Evolutionary conservation across 495 filamentous ascomycete genomes (phyloP).

Genomic region (Cairneyella variabilis): DNA sequence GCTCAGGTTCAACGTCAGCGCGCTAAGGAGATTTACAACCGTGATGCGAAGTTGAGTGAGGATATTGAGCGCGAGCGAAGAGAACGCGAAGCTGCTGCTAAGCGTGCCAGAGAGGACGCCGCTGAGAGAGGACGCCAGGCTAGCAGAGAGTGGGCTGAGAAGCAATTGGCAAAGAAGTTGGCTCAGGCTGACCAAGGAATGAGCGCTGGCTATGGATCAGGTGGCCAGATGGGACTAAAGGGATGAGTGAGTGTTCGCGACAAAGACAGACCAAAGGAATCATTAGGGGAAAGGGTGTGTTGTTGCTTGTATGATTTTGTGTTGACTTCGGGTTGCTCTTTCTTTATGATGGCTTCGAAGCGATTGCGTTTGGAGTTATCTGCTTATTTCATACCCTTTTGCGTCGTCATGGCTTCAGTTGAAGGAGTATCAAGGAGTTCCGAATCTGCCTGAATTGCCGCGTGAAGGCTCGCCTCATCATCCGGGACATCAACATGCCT

Average conservation of each 20-base stretch:
- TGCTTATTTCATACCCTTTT: background rate
- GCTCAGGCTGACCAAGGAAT: slow-evolving; percentile 19
- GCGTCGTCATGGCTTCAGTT: no score
- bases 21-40: slow-evolving; percentile 58
- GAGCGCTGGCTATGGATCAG: slow-evolving; percentile 19
- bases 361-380: slow-evolving; percentile 1
- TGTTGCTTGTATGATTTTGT: background rate
- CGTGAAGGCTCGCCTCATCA: no score
- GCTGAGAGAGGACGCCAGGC: slow-evolving; percentile 60
- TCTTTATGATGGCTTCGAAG: background rate
- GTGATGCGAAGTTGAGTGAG: slow-evolving; percentile 45
- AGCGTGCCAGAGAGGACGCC: slow-evolving; percentile 56
- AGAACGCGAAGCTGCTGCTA: slow-evolving; percentile 54
- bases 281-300: background rate
- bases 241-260: background rate
- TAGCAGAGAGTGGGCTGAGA: slow-evolving; percentile 69
- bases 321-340: background rate
- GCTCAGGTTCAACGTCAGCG: slow-evolving; percentile 46
- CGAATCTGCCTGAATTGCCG: no score
- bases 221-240: slow-evolving; percentile 23
- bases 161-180: slow-evolving; percentile 46
- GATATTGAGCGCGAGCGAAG: slow-evolving; percentile 47
- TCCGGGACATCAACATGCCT: no score
- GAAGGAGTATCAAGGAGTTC: no score
- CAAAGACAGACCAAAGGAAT: background rate